A percentile compares a stretch with the other conserved stretches of the same genome.
phyloP scores from a whole-genome alignment of 371 early-diverging fungal genomes.

The Fennellomyces sp. region DNA sequence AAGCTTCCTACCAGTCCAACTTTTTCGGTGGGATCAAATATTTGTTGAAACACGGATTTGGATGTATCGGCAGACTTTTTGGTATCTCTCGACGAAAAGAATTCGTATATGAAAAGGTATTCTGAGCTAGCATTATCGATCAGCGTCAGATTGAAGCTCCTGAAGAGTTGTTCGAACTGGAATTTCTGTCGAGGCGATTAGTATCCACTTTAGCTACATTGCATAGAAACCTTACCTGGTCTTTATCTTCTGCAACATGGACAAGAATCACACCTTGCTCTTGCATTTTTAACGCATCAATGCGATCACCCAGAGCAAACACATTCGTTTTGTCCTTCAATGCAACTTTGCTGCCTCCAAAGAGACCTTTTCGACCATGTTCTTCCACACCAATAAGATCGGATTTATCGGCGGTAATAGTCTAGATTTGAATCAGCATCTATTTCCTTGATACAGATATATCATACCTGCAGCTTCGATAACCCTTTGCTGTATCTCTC shows the following conservation, averaged over 20 bases:
- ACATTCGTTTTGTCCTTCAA: slow-evolving; percentile 77
- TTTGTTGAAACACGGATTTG: slow-evolving; percentile 63
- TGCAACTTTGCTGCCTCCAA: slow-evolving; percentile 54
- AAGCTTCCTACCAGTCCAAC: slow-evolving; percentile 60
- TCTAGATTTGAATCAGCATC: slow-evolving; percentile 35
- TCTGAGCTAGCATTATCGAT: slow-evolving; percentile 94
- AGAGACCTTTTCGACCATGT: slow-evolving; percentile 65
- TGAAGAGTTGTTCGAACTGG: slow-evolving; percentile 79
- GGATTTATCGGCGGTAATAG: slow-evolving; percentile 73
- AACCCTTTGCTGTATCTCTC: slow-evolving; percentile 83
- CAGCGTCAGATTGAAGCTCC: slow-evolving; percentile 83
- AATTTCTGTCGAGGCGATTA: slow-evolving; percentile 50
- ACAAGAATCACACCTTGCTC: slow-evolving; percentile 82
- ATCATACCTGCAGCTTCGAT: slow-evolving; percentile 71
- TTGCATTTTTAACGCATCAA: slow-evolving; percentile 67
- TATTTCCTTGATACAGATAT: neutral
- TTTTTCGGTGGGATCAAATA: slow-evolving; percentile 85
- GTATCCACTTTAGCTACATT: neutral
- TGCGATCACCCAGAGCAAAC: slow-evolving; percentile 74
- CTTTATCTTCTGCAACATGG: slow-evolving; percentile 80
- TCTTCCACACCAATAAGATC: slow-evolving; percentile 90
- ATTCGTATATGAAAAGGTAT: slow-evolving; percentile 86
- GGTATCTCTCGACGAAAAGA: slow-evolving; percentile 69
- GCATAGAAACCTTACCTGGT: slow-evolving; percentile 45
- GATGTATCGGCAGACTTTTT: slow-evolving; percentile 48